A percentile compares a stretch with the other conserved stretches of the same genome.
These are phyloP conservation scores for Amaranthus tricolor DNA, from an alignment of 179 eudicot species.

Conservation along the genomic window DNA sequence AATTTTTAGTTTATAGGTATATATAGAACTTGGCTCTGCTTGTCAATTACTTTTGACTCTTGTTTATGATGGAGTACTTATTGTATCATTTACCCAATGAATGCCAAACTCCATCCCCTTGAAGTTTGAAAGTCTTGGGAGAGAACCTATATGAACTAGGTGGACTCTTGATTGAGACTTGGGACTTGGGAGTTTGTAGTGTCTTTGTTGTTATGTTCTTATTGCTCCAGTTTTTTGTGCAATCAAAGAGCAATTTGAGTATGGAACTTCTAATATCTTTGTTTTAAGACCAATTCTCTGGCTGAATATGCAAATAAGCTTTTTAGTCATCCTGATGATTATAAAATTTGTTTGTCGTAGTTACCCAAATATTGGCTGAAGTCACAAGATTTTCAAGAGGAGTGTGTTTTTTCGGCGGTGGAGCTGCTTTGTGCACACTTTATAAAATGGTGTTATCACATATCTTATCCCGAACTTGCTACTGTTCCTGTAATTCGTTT, in stretches of 20 bases:
- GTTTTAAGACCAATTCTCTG: slow-evolving; percentile 3
- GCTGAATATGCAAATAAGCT: not conserved
- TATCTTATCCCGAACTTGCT: slow-evolving; percentile 93
- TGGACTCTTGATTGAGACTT: not conserved
- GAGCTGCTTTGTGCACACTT: slow-evolving; percentile 75
- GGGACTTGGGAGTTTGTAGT: not conserved
- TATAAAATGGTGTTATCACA: slow-evolving; percentile 82
- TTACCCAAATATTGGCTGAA: slow-evolving; percentile 78
- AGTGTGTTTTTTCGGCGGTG: slow-evolving; percentile 58
- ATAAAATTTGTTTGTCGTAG: slow-evolving; percentile 32
- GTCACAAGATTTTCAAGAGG: slow-evolving; percentile 63
- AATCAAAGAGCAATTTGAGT: not conserved
- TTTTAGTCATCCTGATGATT: not conserved
- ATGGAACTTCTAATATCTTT: not conserved
- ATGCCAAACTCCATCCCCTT: not conserved
- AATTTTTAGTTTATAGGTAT: not conserved
- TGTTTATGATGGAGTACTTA: not conserved
- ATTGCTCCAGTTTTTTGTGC: not conserved
- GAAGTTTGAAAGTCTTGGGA: not conserved
- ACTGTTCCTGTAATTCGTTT: slow-evolving; percentile 69
- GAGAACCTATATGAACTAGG: not conserved
- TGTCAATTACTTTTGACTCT: not conserved
- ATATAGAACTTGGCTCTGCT: not conserved
- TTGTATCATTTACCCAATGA: not conserved
- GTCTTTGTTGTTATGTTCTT: not conserved